A percentile compares a stretch with the other conserved stretches of the same genome.
Conservation (phyloP, 148 eudicot species). For the Dianthus caryophyllus region DNA sequence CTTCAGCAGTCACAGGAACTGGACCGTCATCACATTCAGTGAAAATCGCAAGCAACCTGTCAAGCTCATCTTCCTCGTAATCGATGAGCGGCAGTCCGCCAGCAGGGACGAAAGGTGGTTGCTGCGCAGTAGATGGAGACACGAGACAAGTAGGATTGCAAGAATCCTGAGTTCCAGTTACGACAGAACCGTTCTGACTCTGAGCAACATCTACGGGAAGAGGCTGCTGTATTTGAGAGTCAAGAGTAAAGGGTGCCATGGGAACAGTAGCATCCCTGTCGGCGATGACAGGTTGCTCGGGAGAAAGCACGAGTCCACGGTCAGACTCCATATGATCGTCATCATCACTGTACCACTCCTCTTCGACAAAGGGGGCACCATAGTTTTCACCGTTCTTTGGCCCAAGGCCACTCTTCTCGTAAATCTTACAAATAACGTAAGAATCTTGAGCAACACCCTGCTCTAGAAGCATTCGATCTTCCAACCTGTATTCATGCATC, state of each 20-base stretch:
- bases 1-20: neutral
- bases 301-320: constrained; percentile 1
- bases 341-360: constrained; percentile 56
- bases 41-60: constrained; percentile 7
- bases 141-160: neutral
- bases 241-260: too few species aligned
- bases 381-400: constrained; percentile 68
- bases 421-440: constrained; percentile 63
- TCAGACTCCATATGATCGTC: constrained; percentile 16
- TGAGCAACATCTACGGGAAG: constrained; percentile 9
- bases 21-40: neutral
- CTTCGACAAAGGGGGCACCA: constrained; percentile 72
- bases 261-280: neutral
- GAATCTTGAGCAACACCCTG: constrained; percentile 45
- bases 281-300: neutral
- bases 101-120: neutral
- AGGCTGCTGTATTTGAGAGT: neutral
- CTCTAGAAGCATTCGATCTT: constrained; percentile 35
- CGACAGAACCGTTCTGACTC: constrained; percentile 6
- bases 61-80: constrained; percentile 15
- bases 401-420: constrained; percentile 63
- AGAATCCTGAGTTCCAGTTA: neutral
- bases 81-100: neutral
- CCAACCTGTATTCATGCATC: constrained; percentile 60
- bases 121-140: neutral